Evolutionary conservation across 306 rosid species (phyloP).

Genomic region (Albizia julibrissin): DNA sequence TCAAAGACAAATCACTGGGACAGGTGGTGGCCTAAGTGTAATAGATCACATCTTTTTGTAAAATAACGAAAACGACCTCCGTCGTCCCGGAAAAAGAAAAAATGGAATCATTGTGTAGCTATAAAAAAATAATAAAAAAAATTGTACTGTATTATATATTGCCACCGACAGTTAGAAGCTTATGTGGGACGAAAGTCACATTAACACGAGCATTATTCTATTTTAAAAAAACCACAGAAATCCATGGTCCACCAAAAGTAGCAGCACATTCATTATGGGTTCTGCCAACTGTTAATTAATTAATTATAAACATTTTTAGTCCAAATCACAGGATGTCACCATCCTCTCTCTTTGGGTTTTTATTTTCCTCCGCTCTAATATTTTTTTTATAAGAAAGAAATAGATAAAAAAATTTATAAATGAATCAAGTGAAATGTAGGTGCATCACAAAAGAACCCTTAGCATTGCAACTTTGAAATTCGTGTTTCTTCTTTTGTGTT

Average conservation of each 20-base stretch:
- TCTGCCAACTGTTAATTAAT: background rate
- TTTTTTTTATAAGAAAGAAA: no score
- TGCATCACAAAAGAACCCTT: no score
- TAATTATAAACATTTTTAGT: background rate
- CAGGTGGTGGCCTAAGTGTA: slow-evolving; percentile 5
- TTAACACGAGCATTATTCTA: slow-evolving; percentile 6
- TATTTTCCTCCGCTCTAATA: background rate
- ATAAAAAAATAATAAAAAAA: no score
- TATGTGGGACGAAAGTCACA: slow-evolving; percentile 40
- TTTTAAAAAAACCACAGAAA: background rate
- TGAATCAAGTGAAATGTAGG: no score
- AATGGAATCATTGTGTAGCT: no score
- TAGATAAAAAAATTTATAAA: no score
- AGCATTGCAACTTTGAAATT: no score
- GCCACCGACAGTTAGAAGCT: slow-evolving; percentile 49
- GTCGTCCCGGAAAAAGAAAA: no score
- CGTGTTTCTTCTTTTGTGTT: no score
- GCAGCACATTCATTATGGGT: background rate
- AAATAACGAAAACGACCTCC: slow-evolving; percentile 29
- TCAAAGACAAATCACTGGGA: background rate
- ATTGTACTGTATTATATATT: background rate
- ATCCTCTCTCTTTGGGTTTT: background rate
- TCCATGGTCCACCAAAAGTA: background rate
- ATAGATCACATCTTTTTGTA: slow-evolving; percentile 20
- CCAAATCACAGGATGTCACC: background rate